phyloP scores from a whole-genome alignment of 805 yeast genomes.

The Ogataea glucozyma region DNA sequence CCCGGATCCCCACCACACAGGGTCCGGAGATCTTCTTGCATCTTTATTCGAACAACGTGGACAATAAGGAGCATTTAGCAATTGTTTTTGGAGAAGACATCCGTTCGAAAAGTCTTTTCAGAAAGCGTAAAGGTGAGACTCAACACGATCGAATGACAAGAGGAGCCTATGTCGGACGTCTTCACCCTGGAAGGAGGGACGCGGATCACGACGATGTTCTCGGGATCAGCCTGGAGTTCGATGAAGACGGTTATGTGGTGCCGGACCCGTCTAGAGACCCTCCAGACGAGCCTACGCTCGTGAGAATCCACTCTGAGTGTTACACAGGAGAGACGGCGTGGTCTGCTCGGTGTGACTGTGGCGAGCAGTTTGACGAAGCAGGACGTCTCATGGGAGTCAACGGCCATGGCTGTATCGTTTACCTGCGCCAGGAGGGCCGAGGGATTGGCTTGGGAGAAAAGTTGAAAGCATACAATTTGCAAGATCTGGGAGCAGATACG shows the following conservation, averaged over 20 bases:
- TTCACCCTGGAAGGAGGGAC: constrained; percentile 78
- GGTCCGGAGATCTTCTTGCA: constrained; percentile 95
- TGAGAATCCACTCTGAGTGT: constrained; percentile 94
- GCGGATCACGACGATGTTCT: constrained; percentile 62
- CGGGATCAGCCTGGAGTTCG: constrained; percentile 43
- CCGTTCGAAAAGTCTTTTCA: constrained; percentile 72
- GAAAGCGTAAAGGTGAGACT: constrained; percentile 63
- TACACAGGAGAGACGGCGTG: constrained; percentile 99
- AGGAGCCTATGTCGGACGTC: constrained; percentile 92
- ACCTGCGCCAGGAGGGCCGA: constrained; percentile 95
- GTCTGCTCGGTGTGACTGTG: constrained; percentile 99
- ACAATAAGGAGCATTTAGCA: constrained; percentile 92
- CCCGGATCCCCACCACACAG: constrained; percentile 92
- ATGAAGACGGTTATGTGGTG: constrained; percentile 40
- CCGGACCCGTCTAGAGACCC: constrained; percentile 27
- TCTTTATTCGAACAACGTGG: constrained; percentile 81
- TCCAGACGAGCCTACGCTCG: constrained; percentile 52
- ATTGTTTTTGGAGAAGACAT: constrained; percentile 95
- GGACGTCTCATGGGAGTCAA: constrained; percentile 85
- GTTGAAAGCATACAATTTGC: constrained; percentile 92
- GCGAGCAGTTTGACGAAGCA: constrained; percentile 98
- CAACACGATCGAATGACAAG: constrained; percentile 97
- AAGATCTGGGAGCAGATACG: constrained; percentile 97
- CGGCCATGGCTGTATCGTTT: constrained; percentile 93
- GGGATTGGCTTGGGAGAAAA: constrained; percentile 99